Conservation (phyloP, 306 rosid genomes). For the Quercus ilex region DNA sequence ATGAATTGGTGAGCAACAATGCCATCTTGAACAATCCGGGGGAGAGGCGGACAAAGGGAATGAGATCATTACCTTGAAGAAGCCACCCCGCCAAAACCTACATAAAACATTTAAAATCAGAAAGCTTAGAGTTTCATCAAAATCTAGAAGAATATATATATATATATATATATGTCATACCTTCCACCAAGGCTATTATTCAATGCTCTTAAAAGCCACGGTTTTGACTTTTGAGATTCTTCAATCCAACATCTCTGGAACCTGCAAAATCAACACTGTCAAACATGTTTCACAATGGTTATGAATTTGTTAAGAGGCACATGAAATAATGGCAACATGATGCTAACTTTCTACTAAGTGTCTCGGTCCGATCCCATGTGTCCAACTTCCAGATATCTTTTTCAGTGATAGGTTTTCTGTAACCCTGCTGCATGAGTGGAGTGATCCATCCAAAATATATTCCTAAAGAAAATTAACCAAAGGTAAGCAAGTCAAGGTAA, state of each 20-base stretch:
- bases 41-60: not conserved
- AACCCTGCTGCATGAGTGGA: conserved; percentile 79
- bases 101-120: conserved; percentile 3
- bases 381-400: conserved; percentile 90
- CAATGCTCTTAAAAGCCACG: conserved; percentile 76
- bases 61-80: conserved; percentile 55
- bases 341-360: conserved; percentile 49
- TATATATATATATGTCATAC: conserved; percentile 24
- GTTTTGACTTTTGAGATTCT: conserved; percentile 65
- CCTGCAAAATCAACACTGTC: conserved; percentile 33
- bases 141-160: conserved; percentile 8
- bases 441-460: conserved; percentile 80
- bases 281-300: conserved; percentile 2
- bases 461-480: conserved; percentile 40
- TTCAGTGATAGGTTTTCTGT: conserved; percentile 66
- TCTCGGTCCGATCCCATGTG: conserved; percentile 73
- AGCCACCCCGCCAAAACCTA: conserved; percentile 92
- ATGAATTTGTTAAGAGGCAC: conserved; percentile 18
- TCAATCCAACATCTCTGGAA: conserved; percentile 69
- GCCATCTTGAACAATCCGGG: not conserved
- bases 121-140: conserved; percentile 3
- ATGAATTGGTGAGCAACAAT: not conserved
- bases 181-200: conserved; percentile 81
- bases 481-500: conserved; percentile 14
- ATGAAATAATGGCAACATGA: conserved; percentile 10